Conservation (phyloP, 2,329 filamentous ascomycete genomes). For the Aspergillus proliferans region DNA sequence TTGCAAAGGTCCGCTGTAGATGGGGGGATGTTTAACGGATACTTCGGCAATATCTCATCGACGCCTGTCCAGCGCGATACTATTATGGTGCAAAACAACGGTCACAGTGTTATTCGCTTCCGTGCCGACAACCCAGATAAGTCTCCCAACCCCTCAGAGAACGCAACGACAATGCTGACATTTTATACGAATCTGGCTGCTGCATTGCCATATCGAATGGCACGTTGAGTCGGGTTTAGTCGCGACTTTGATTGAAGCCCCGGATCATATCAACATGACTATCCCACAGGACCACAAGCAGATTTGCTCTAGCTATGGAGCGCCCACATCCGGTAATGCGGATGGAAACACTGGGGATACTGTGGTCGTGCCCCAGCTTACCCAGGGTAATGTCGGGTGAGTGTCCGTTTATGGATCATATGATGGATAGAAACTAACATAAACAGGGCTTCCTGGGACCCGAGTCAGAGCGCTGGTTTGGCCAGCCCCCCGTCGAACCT, state of each 20-base stretch:
- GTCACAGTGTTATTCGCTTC: conserved; percentile 29
- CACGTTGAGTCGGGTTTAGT: conserved; percentile 28
- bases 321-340: not conserved
- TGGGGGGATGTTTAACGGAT: conserved; percentile 22
- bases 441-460: too few relatives aligned
- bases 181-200: conserved; percentile 22
- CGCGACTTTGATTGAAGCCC: conserved; percentile 27
- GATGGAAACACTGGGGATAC: not conserved
- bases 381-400: not conserved
- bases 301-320: not conserved
- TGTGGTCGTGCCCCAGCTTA: not conserved
- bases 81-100: conserved; percentile 26
- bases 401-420: not conserved
- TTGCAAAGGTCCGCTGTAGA: conserved; percentile 24
- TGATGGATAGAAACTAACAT: too few relatives aligned
- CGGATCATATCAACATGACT: conserved; percentile 10
- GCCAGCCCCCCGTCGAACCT: too few relatives aligned
- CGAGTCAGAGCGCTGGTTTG: too few relatives aligned
- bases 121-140: conserved; percentile 29
- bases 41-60: conserved; percentile 18
- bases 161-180: not conserved
- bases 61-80: conserved; percentile 28
- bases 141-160: not conserved
- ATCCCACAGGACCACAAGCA: conserved; percentile 4
- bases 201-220: conserved; percentile 35